Evolutionary conservation across 345 rosid species (phyloP).

Genomic region (Lepidium africanum): DNA sequence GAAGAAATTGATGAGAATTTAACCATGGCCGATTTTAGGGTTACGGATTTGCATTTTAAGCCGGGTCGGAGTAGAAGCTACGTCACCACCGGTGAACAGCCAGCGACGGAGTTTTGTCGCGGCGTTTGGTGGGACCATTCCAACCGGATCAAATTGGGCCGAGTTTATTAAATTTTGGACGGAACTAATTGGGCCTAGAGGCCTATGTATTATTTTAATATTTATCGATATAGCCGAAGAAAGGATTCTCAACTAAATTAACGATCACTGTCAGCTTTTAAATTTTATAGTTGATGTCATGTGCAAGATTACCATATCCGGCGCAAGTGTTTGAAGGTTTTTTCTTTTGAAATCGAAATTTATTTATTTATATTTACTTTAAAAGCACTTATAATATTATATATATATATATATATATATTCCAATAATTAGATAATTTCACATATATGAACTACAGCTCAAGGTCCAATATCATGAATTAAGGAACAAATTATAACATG

Average conservation of each 20-base stretch:
- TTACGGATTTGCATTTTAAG: constrained; percentile 8
- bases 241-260: not conserved
- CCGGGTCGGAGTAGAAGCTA: constrained; percentile 20
- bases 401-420: too few relatives aligned
- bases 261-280: not conserved
- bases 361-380: too few relatives aligned
- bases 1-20: not conserved
- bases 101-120: constrained; percentile 27
- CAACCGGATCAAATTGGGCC: not conserved
- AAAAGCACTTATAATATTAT: too few relatives aligned
- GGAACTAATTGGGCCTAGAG: not conserved
- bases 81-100: constrained; percentile 25
- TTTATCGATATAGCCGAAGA: not conserved
- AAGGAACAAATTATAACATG: too few relatives aligned
- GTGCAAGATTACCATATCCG: too few relatives aligned
- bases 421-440: too few relatives aligned
- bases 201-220: not conserved
- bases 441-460: too few relatives aligned
- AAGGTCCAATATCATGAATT: too few relatives aligned
- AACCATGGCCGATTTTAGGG: constrained; percentile 12
- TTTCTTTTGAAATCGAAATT: too few relatives aligned
- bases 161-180: not conserved
- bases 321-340: too few relatives aligned
- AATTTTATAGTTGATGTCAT: too few relatives aligned
- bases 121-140: constrained; percentile 8